These are phyloP conservation scores for Clarireedia hainanense DNA, from an alignment of 2,329 filamentous ascomycete genomes.

Conservation along the genomic window DNA sequence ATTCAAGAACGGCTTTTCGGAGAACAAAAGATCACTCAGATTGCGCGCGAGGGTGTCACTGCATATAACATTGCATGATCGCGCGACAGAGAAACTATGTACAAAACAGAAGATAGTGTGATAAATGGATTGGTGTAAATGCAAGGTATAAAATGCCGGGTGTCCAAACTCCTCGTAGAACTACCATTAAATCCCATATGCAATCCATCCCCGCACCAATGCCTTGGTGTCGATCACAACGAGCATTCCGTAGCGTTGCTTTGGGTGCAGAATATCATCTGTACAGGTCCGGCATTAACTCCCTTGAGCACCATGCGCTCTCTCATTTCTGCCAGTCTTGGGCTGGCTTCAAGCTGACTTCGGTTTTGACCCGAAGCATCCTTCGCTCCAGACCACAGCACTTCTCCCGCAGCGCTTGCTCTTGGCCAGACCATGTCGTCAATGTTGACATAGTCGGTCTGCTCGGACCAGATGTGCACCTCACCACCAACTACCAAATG, in stretches of 20 bases:
- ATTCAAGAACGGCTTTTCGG: too few species aligned
- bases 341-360: constrained; percentile 61
- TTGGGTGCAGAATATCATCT: constrained; percentile 68
- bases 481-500: constrained; percentile 74
- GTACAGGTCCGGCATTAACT: constrained; percentile 55
- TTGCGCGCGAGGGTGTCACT: too few species aligned
- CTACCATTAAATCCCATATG: not conserved
- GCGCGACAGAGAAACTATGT: too few species aligned
- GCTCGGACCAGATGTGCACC: constrained; percentile 73
- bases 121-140: too few species aligned
- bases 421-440: constrained; percentile 75
- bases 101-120: too few species aligned
- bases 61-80: too few species aligned
- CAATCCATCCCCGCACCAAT: too few species aligned
- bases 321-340: constrained; percentile 65
- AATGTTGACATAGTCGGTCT: constrained; percentile 68
- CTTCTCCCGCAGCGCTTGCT: constrained; percentile 64
- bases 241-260: constrained; percentile 43
- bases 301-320: constrained; percentile 54
- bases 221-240: constrained; percentile 9
- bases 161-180: not conserved
- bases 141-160: too few species aligned
- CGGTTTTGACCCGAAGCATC: constrained; percentile 61
- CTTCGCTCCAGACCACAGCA: constrained; percentile 68
- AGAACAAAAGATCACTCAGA: too few species aligned